These are phyloP conservation scores for Sonneratia alba DNA, from an alignment of 345 rosid genomes.

Conservation along the genomic window DNA sequence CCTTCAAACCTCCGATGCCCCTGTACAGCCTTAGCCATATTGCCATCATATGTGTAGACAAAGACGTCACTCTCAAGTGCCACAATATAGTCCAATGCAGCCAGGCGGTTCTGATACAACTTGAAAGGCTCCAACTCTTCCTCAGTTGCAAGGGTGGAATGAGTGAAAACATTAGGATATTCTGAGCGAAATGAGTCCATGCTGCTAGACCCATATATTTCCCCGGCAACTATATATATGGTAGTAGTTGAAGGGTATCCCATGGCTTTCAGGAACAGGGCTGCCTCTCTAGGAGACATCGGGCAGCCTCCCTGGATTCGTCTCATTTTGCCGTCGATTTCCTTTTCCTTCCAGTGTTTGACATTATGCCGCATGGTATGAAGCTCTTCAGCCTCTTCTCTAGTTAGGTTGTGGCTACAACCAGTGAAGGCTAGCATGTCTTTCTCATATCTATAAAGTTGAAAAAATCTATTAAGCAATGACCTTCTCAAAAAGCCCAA, in stretches of 20 bases:
- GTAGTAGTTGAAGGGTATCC: slow-evolving; percentile 83
- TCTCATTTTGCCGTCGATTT: slow-evolving; percentile 57
- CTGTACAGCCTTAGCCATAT: slow-evolving; percentile 98
- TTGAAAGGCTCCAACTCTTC: slow-evolving; percentile 71
- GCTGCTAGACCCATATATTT: slow-evolving; percentile 71
- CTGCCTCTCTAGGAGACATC: slow-evolving; percentile 97
- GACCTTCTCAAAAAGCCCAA: neutral
- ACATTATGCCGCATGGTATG: slow-evolving; percentile 63
- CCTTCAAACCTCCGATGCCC: slow-evolving; percentile 88
- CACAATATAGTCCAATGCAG: slow-evolving; percentile 81
- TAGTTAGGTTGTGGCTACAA: slow-evolving; percentile 84
- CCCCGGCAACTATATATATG: slow-evolving; percentile 89
- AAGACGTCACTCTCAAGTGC: slow-evolving; percentile 94
- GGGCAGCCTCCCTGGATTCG: slow-evolving; percentile 91
- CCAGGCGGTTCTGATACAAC: slow-evolving; percentile 78
- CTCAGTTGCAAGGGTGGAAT: slow-evolving; percentile 66
- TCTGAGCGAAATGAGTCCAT: slow-evolving; percentile 63
- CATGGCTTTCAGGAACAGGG: slow-evolving; percentile 84
- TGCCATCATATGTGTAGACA: slow-evolving; percentile 86
- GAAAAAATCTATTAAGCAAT: neutral
- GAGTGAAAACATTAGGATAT: slow-evolving; percentile 79
- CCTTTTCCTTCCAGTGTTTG: slow-evolving; percentile 98
- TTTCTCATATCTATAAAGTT: slow-evolving; percentile 74
- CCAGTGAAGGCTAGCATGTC: slow-evolving; percentile 99
- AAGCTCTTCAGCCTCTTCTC: slow-evolving; percentile 67